Evolutionary conservation across 2,329 filamentous ascomycete species (phyloP), one percentile per base, ranked within the genome.

Genomic region (Botrytis medusae): DNA sequence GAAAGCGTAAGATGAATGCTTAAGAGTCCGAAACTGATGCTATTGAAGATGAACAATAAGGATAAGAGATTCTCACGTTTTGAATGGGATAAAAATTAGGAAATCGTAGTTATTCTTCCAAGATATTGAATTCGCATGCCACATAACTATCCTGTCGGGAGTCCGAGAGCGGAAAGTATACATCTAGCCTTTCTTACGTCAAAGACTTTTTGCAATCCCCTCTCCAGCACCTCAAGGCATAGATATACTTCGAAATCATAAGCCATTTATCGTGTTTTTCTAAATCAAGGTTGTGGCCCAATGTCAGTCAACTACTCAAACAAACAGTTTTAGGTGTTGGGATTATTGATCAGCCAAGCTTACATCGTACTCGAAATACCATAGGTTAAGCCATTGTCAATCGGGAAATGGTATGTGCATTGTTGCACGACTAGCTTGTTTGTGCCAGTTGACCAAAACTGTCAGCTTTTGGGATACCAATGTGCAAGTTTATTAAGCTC

Each of bases 101-200:
- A 22, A 25, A 25, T 4, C 12, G 4, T 51, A 25, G 4, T 51
- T 51, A 25, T 51, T 51, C 46, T 10, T 1, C 25, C 25, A 9
- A 14, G 22, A 5, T 51, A 10, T 51, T 8, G 4, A 2, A 51
- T 51, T 51, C 34, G 4, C 34, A 37, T 7, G n/a, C 22, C 25
- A 14, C n/a, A 2, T n/a, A 14, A 3, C 0, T 1, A n/a, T 51
- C 4, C 12, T 6, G 14, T 14, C n/a, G 22, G 4, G 1, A 51
- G 10, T n/a, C 12, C 25, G 12, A n/a, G 4, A 51, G 48, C 12
- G 12, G 10, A n/a, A n/a, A 51, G 5, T 12, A 51, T 14, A 51
- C 14, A 14, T n/a, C 25, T n/a, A 51, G 25, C 22, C 12, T 0
- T n/a, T 0, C 5, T n/a, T 51, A 51, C 10, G n/a, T 4, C 25